Percentiles rank a stretch among this genome's conserved stretches.
Evolutionary conservation across 225 moss, liverwort and hornwort species (phyloP).

Genomic region (Pseudisothecium myosuroides): DNA sequence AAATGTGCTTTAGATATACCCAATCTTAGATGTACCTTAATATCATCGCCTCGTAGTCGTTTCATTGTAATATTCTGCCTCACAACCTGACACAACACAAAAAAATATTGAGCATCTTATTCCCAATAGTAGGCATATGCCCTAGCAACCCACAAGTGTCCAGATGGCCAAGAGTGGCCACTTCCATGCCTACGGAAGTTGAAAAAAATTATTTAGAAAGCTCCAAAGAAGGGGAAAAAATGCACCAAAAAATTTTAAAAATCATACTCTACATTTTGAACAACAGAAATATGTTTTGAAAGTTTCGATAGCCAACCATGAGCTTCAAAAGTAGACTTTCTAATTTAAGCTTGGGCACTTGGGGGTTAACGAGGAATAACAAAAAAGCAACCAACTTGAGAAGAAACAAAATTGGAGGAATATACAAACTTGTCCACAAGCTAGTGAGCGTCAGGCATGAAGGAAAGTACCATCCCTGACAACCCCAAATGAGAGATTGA

Average conservation of each 20-base stretch:
- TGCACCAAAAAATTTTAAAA: neutral
- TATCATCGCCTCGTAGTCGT: conserved; percentile 87
- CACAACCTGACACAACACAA: conserved; percentile 40
- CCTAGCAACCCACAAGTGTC: neutral
- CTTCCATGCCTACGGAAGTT: neutral
- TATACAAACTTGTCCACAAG: neutral
- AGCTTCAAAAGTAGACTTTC: neutral
- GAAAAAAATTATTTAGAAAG: neutral
- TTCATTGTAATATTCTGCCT: conserved; percentile 76
- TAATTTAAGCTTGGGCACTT: neutral
- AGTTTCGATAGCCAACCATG: neutral
- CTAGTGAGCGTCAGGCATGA: neutral
- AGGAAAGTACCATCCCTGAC: neutral
- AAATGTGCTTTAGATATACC: neutral
- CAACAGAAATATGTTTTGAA: no score
- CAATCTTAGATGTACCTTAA: conserved; percentile 57
- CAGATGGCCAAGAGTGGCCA: neutral
- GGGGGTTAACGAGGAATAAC: neutral
- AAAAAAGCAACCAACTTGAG: neutral
- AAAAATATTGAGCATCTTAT: neutral
- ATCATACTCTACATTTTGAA: neutral
- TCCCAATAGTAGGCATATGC: neutral
- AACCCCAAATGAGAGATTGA: neutral
- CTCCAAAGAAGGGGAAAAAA: neutral
- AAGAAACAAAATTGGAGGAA: neutral